These are phyloP conservation scores for Coemansia sp. DNA, from an alignment of 192 early-diverging fungal genomes.

Conservation along the genomic window DNA sequence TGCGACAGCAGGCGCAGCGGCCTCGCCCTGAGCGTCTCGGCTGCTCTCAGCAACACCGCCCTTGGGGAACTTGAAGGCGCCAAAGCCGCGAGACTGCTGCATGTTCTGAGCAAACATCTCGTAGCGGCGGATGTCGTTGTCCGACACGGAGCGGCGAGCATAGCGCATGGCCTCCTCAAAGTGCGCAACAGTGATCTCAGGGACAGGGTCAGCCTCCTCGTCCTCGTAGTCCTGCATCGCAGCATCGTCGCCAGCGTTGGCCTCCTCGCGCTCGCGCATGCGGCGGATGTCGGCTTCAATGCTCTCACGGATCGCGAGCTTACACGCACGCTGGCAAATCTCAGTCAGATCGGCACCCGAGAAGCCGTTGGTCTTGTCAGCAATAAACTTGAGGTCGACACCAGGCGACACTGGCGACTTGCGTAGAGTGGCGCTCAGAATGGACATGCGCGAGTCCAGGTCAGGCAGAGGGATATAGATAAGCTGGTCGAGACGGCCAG, in stretches of 20 bases:
- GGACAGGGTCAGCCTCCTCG: conserved; percentile 79
- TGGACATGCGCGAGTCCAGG: conserved; percentile 78
- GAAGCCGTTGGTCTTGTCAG: conserved; percentile 91
- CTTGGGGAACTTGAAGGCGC: conserved; percentile 95
- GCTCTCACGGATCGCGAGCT: conserved; percentile 95
- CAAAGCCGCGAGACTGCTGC: conserved; percentile 94
- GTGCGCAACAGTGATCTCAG: conserved; percentile 91
- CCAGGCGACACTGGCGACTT: conserved; percentile 85
- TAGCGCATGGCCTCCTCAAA: conserved; percentile 99
- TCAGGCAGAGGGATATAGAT: conserved; percentile 98
- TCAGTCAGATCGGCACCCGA: conserved; percentile 98
- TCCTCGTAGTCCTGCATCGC: conserved; percentile 70
- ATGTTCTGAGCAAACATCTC: conserved; percentile 99
- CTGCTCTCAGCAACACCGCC: conserved; percentile 47
- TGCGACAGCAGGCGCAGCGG: conserved; percentile 9
- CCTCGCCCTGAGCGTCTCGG: conserved; percentile 12
- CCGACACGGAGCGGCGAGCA: conserved; percentile 93
- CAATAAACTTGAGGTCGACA: conserved; percentile 83
- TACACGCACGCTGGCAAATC: conserved; percentile 97
- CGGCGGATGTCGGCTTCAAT: conserved; percentile 85
- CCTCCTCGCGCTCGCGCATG: conserved; percentile 73
- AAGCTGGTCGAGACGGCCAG: conserved; percentile 97
- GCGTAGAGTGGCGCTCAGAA: conserved; percentile 86
- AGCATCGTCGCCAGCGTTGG: conserved; percentile 71
- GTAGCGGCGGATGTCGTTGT: conserved; percentile 97